These are phyloP conservation scores for Cinnamomum chago DNA, from an alignment of 164 flowering plant genomes.

Conservation along the genomic window DNA sequence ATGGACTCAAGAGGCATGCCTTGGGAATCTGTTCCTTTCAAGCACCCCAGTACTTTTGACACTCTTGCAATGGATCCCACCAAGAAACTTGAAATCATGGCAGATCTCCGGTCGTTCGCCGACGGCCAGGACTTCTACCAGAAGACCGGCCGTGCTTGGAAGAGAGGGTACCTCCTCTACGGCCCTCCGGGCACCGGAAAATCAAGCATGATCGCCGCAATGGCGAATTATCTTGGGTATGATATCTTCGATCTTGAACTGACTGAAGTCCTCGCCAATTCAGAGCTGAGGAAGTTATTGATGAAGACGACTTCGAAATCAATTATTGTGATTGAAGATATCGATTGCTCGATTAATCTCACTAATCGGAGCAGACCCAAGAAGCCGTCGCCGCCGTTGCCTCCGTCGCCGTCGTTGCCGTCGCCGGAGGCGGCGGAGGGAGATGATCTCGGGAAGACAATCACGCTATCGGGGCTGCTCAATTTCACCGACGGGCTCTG, in stretches of 20 bases:
- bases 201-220: slow-evolving; percentile 88
- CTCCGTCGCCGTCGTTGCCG: slow-evolving; percentile 1
- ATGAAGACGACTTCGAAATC: slow-evolving; percentile 79
- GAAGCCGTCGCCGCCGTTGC: slow-evolving; percentile 4
- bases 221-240: slow-evolving; percentile 69
- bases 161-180: slow-evolving; percentile 69
- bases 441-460: slow-evolving; percentile 37
- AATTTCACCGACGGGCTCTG: slow-evolving; percentile 91
- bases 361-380: slow-evolving; percentile 34
- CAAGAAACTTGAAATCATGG: slow-evolving; percentile 52
- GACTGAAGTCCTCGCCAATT: slow-evolving; percentile 64
- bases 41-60: slow-evolving; percentile 80
- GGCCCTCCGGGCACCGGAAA: slow-evolving; percentile 87
- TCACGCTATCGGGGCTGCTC: slow-evolving; percentile 76
- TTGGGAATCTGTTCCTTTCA: slow-evolving; percentile 83
- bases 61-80: slow-evolving; percentile 74
- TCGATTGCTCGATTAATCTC: slow-evolving; percentile 68
- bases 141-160: slow-evolving; percentile 78
- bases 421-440: slow-evolving; percentile 19
- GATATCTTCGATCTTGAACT: slow-evolving; percentile 80
- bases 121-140: slow-evolving; percentile 52
- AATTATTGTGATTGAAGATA: slow-evolving; percentile 82
- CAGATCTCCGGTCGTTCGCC: slow-evolving; percentile 54
- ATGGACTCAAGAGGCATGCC: slow-evolving; percentile 68
- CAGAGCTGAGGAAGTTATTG: slow-evolving; percentile 63